Conservation (phyloP, 495 filamentous ascomycete genomes). For the Aspergillus sclerotiicarbonarius region DNA sequence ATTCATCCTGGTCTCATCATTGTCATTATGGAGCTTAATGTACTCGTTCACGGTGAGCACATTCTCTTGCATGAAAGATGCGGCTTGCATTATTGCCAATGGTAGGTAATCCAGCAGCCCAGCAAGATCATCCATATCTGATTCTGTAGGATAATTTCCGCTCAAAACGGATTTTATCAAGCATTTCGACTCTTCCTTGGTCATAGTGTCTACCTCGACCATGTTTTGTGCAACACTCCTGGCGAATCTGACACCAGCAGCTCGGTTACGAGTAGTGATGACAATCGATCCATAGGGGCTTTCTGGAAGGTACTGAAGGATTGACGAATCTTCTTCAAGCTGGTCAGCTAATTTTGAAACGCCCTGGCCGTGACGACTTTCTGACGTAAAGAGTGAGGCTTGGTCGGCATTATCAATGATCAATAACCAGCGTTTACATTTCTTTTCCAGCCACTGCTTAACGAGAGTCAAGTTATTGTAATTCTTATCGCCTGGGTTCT, state of each 20-base stretch:
- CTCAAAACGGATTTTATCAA: conserved; percentile 8
- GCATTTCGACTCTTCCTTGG: conserved; percentile 10
- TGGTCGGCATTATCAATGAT: conserved; percentile 56
- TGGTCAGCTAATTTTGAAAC: conserved; percentile 8
- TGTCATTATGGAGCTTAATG: conserved; percentile 27
- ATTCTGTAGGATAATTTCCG: conserved; percentile 1
- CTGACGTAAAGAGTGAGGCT: conserved; percentile 21
- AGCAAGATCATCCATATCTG: conserved; percentile 16
- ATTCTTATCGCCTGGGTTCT: conserved; percentile 4
- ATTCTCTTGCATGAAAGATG: conserved; percentile 31
- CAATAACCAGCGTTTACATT: conserved; percentile 44
- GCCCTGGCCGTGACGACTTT: neutral
- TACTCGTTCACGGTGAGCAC: conserved; percentile 27
- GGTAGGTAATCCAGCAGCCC: conserved; percentile 24
- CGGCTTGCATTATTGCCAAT: conserved; percentile 33
- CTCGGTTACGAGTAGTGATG: conserved; percentile 28
- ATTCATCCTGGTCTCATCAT: conserved; percentile 17
- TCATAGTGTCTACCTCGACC: conserved; percentile 13
- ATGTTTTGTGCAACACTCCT: neutral
- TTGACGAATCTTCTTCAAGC: conserved; percentile 5
- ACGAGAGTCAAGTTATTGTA: neutral
- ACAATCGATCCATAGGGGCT: conserved; percentile 21
- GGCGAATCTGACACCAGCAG: conserved; percentile 16
- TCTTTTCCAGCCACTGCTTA: conserved; percentile 17
- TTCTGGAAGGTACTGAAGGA: conserved; percentile 25